Conservation (phyloP, 768 basidiomycete genomes). For the Kwoniella botswanensis region DNA sequence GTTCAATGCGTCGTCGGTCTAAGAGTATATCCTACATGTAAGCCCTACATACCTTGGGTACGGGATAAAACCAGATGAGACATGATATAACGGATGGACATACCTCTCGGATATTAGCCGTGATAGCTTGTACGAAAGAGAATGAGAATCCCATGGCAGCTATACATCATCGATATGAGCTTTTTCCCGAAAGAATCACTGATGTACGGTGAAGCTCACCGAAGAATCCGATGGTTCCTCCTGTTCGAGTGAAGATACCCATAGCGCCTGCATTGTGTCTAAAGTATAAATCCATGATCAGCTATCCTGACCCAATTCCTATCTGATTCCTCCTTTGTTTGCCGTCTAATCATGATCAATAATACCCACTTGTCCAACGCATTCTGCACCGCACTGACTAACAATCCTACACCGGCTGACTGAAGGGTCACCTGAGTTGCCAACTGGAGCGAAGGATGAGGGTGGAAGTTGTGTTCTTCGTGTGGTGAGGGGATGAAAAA, state of each 20-base stretch:
- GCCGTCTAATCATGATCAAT: too few relatives aligned
- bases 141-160: conserved; percentile 89
- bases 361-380: conserved; percentile 65
- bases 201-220: conserved; percentile 64
- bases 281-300: conserved; percentile 14
- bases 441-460: conserved; percentile 45
- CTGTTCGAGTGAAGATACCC: conserved; percentile 84
- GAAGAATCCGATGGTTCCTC: conserved; percentile 88
- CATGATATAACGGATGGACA: conserved; percentile 47
- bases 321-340: background rate
- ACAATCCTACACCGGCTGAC: conserved; percentile 59
- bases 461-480: conserved; percentile 49
- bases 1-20: conserved; percentile 74
- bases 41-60: background rate
- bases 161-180: conserved; percentile 53
- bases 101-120: conserved; percentile 76
- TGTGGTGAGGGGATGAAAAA: conserved; percentile 49
- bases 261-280: conserved; percentile 76
- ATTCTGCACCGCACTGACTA: conserved; percentile 70
- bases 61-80: background rate
- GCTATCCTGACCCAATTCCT: background rate
- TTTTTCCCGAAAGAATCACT: background rate
- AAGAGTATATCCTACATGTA: conserved; percentile 2
- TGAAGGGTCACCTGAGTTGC: conserved; percentile 56
- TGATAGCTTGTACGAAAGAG: conserved; percentile 76